Evolutionary conservation across 768 basidiomycete genomes (phyloP).

Genomic region (Suillus spraguei): DNA sequence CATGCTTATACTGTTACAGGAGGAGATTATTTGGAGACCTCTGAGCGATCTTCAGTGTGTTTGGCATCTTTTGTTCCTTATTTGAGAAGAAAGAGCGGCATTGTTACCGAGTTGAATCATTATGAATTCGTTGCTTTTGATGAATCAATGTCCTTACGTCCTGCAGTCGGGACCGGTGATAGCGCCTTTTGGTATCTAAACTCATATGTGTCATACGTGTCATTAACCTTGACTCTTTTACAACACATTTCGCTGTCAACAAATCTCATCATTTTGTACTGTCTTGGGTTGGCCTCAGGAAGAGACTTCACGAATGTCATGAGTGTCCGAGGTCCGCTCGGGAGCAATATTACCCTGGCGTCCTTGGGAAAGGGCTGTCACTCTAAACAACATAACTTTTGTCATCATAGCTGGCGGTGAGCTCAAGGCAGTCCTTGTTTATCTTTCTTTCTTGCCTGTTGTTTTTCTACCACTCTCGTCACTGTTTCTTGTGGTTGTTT

Average conservation of each 20-base stretch:
- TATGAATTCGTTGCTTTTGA: neutral
- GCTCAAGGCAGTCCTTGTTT: constrained; percentile 10
- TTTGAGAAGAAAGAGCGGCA: neutral
- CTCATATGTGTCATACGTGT: constrained; percentile 1
- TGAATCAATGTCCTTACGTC: constrained; percentile 5
- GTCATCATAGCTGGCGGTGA: constrained; percentile 8
- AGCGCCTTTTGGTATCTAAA: neutral
- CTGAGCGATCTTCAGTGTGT: constrained; percentile 15
- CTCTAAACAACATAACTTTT: constrained; percentile 12
- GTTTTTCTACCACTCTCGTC: constrained; percentile 17
- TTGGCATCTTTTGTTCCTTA: neutral
- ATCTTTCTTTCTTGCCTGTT: constrained; percentile 13
- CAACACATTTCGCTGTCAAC: neutral
- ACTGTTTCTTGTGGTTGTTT: constrained; percentile 22
- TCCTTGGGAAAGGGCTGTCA: constrained; percentile 6
- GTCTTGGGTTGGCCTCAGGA: constrained; percentile 1
- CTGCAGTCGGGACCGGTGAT: constrained; percentile 2
- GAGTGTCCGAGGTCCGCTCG: constrained; percentile 24
- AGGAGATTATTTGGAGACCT: constrained; percentile 68
- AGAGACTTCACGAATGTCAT: neutral
- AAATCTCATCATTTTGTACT: neutral
- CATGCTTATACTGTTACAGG: constrained; percentile 37
- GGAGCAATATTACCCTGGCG: neutral
- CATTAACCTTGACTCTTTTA: neutral
- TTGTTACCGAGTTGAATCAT: neutral